Base-by-base conservation (phyloP, 1,139 yeast genomes). In the Yamadazyma conglobata region DNA sequence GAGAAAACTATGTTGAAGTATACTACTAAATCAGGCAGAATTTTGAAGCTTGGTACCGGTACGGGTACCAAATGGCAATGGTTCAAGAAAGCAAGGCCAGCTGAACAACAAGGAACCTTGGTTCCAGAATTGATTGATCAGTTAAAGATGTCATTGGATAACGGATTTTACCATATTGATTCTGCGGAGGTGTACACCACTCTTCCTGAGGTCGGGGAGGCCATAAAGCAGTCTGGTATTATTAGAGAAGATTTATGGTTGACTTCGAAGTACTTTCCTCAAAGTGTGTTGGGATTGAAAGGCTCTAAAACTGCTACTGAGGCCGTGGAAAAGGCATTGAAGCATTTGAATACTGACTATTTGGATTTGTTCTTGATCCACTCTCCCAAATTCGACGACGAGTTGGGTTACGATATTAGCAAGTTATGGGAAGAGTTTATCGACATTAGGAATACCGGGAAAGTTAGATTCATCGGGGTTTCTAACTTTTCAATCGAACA, bases 361-460 rank as follows among this genome's bases (percentile, higher is more conserved):
- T 71, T 84, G 24, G 95, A 86, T 50, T 61, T 84, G 40, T 80
- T 75, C 45, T 60, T 86, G 46, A 55, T 86, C 32, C 95, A 85
- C 50, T 58, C 75, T 14, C 93, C 94, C 4, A 54, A 54, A 39
- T 54, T 63, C 38, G 84, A 82, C 5, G 56, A 59, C 11, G 87
- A 87, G 34, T 50, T 44, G 2, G 29, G 23, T 10, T 37, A 37
- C 14, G 34, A 38, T 14, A 37, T 60, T 13, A 60, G 52, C 33
- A 32, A 40, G 5, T 52, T 60, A 4, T 66, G 71, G 71, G 40
- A 52, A 19, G 68, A 66, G 34, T 47, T 73, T 45, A 48, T 62
- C 23, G 58, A 52, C 9, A 62, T 65, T 16, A 60, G 62, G 37
- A 55, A 60, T 28, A 43, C 53, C 11, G 71, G 71, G 10, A 59